These are phyloP conservation scores for Aspergillus bombycis DNA, from an alignment of 2,329 filamentous ascomycete species.

Conservation along the genomic window DNA sequence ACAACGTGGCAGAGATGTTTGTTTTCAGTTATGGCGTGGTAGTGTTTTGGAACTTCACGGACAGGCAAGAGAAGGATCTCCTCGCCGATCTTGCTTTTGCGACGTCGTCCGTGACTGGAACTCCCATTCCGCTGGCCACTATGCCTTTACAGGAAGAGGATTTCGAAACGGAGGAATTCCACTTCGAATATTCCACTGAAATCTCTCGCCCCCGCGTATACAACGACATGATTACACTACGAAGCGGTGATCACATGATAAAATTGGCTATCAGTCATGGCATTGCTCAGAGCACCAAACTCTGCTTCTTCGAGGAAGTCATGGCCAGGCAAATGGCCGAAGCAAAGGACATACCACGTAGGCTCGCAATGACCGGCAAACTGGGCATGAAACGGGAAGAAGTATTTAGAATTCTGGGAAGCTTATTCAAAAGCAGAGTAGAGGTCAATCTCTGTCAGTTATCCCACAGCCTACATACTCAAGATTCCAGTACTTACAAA, in stretches of 20 bases:
- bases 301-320: conserved; percentile 93
- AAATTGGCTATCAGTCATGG: conserved; percentile 97
- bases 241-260: conserved; percentile 97
- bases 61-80: conserved; percentile 93
- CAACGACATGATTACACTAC: conserved; percentile 98
- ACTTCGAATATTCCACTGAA: conserved; percentile 91
- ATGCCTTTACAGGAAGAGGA: conserved; percentile 83
- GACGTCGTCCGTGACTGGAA: conserved; percentile 41
- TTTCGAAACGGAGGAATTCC: conserved; percentile 97
- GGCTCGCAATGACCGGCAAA: conserved; percentile 83
- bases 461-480: background rate
- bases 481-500: background rate
- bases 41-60: conserved; percentile 98
- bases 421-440: conserved; percentile 89
- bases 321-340: conserved; percentile 94
- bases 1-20: conserved; percentile 82
- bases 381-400: conserved; percentile 89
- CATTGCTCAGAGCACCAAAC: conserved; percentile 94
- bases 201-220: conserved; percentile 89
- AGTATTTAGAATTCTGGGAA: conserved; percentile 87
- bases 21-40: conserved; percentile 97
- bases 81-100: conserved; percentile 93
- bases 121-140: conserved; percentile 67
- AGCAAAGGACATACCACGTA: conserved; percentile 88
- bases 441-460: conserved; percentile 94